These are phyloP conservation scores for Tremella mesenterica DNA, from an alignment of 768 basidiomycete species.

Conservation along the genomic window DNA sequence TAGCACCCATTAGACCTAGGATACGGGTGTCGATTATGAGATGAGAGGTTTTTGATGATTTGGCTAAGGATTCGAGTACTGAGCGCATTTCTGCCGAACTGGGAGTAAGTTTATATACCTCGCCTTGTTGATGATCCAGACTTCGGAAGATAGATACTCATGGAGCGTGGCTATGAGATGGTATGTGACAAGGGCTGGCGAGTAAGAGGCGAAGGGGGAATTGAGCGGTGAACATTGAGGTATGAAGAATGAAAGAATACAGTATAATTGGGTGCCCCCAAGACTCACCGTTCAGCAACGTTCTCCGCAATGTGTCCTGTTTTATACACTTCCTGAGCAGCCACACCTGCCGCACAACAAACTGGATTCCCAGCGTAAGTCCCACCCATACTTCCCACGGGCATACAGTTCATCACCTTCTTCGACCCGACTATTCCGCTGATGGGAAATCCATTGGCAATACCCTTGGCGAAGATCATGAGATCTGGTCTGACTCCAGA, in stretches of 20 bases:
- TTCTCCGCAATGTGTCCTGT: conserved; percentile 77
- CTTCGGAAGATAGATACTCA: too few relatives aligned
- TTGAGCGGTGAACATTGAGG: too few relatives aligned
- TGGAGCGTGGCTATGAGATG: too few relatives aligned
- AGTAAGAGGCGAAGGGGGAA: too few relatives aligned
- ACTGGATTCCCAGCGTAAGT: conserved; percentile 73
- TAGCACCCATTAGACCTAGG: conserved; percentile 49
- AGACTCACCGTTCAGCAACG: conserved; percentile 58
- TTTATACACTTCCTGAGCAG: conserved; percentile 65
- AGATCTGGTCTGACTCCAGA: conserved; percentile 78
- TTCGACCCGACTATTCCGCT: conserved; percentile 72
- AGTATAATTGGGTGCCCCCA: background rate
- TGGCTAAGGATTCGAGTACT: conserved; percentile 54
- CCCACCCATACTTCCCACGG: conserved; percentile 34
- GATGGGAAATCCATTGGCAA: conserved; percentile 74
- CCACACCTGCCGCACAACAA: conserved; percentile 79
- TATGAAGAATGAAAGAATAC: too few relatives aligned
- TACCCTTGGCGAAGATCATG: conserved; percentile 73
- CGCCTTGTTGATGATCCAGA: too few relatives aligned
- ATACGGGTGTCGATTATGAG: conserved; percentile 81
- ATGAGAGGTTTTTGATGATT: conserved; percentile 51
- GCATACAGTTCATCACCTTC: conserved; percentile 62
- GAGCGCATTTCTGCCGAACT: conserved; percentile 55
- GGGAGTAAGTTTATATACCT: background rate
- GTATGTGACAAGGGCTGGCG: too few relatives aligned